Evolutionary conservation across 78 protist species (phyloP), one percentile per base, ranked within the genome.

Genomic region (Dictyostelium firmibasis): DNA sequence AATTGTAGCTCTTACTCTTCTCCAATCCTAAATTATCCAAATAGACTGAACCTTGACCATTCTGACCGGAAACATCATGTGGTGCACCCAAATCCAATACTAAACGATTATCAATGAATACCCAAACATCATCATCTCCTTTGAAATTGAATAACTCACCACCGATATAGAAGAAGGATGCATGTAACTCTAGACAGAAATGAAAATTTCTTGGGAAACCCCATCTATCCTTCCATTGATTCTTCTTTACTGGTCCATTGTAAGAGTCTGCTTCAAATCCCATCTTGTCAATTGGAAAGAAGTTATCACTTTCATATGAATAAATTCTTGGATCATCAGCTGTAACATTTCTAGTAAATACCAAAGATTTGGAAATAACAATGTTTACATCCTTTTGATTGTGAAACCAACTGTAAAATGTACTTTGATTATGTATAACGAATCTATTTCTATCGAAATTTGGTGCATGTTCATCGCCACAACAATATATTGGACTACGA

Each of bases 41-140:
- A 8, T 33, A 8, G 2, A 83, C 53, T 0, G 33, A 27, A 3
- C 95, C 95, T n/a, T 47, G 60, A 10, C 74, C 91, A 41, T 77
- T 77, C 41, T 77, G 64, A 25, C 83, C 83, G 1, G 29, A n/a
- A 0, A 60, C 75, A 44, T 78, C 83, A 41, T 86, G 92, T 36
- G 44, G 74, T 38, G 82, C 92, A 27, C 92, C 92, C 43, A 86
- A 62, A 62, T 86, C 92, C 53, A 86, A 18, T 25, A 43, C 92
- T 44, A 86, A 79, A 14, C 43, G n/a, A 43, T 86, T 86, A 43
- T 86, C 53, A 69, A 86, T 27, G 47, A 75, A 86, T 16, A 86
- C 53, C 69, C 62, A 86, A 8, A 76, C 84, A 64, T 86, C 92
- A 62, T 86, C 92, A 79, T 86, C 92, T 60, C 92, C 92, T 25